Conservation (phyloP, 192 early-diverging fungal species). For the Mortierella alpina region DNA sequence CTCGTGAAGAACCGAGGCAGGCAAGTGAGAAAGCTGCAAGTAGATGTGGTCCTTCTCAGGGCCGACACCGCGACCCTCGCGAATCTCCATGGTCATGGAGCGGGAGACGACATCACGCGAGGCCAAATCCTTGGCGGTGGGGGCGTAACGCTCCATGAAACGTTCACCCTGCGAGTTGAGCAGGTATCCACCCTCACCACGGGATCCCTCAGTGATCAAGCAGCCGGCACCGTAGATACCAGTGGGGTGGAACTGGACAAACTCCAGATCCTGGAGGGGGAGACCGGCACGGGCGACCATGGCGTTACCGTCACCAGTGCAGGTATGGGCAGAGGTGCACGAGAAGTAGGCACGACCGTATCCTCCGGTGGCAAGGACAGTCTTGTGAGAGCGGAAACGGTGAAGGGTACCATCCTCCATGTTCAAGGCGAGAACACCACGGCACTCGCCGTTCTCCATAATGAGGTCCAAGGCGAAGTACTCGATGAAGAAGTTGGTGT, state of each 20-base stretch:
- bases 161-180: conserved; percentile 96
- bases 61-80: conserved; percentile 96
- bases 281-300: conserved; percentile 98
- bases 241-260: conserved; percentile 99
- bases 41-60: conserved; percentile 96
- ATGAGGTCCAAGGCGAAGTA: conserved; percentile 99
- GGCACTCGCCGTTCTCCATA: conserved; percentile 98
- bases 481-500: conserved; percentile 98
- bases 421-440: conserved; percentile 95
- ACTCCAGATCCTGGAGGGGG: conserved; percentile 98
- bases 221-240: conserved; percentile 99
- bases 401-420: conserved; percentile 99
- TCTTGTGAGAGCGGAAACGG: conserved; percentile 97
- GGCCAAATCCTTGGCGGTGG: conserved; percentile 98
- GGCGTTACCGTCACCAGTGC: conserved; percentile 99
- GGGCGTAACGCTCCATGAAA: conserved; percentile 99
- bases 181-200: conserved; percentile 98
- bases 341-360: conserved; percentile 99
- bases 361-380: conserved; percentile 98
- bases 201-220: conserved; percentile 93
- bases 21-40: conserved; percentile 95
- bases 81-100: conserved; percentile 98
- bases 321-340: conserved; percentile 97
- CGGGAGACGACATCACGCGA: conserved; percentile 98
- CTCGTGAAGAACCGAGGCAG: conserved; percentile 88